These are phyloP conservation scores for Fusarium buxicola DNA, from an alignment of 2,329 filamentous ascomycete species.

Conservation along the genomic window DNA sequence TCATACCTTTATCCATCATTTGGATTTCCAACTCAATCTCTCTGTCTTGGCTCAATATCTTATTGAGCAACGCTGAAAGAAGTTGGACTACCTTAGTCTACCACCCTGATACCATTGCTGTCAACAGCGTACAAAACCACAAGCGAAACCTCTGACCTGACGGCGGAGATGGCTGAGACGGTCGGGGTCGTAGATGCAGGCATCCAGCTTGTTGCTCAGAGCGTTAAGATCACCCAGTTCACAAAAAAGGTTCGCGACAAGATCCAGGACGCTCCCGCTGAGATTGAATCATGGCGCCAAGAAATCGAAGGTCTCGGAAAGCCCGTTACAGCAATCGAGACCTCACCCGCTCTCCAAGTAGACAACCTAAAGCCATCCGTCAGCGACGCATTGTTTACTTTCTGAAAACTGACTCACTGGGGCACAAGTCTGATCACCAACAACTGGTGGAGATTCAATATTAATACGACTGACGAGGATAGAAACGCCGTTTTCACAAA, in stretches of 20 bases:
- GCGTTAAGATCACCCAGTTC: slow-evolving; percentile 8
- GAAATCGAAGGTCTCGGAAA: not conserved
- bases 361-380: not conserved
- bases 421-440: not conserved
- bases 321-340: not conserved
- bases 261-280: not conserved
- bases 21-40: no score
- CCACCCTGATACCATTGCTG: no score
- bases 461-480: not conserved
- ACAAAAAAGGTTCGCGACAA: not conserved
- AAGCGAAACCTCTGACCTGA: no score
- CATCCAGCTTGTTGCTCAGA: slow-evolving; percentile 11
- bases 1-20: no score
- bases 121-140: no score
- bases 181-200: slow-evolving; percentile 6
- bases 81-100: no score
- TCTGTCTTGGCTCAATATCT: no score
- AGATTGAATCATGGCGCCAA: not conserved
- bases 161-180: slow-evolving; percentile 3
- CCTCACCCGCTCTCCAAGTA: slow-evolving; percentile 1
- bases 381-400: not conserved
- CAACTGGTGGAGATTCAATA: not conserved
- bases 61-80: no score
- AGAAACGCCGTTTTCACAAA: not conserved
- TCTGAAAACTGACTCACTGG: not conserved